Conservation (phyloP, 768 basidiomycete species). For the Suillus hirtellus region DNA sequence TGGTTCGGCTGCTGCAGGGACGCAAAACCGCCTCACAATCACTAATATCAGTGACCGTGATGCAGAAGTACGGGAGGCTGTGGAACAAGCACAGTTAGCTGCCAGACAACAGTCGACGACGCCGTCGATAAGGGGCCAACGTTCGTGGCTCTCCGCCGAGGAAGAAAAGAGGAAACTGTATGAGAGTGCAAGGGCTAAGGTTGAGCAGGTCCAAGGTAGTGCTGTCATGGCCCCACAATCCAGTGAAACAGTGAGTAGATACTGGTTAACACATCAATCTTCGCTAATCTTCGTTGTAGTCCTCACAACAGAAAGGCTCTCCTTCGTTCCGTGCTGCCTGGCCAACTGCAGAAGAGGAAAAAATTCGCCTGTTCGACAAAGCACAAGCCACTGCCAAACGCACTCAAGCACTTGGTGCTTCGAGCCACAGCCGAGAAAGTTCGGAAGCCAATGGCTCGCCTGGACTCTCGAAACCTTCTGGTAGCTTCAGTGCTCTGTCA, state of each 20-base stretch:
- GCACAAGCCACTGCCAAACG: conserved; percentile 67
- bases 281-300: conserved; percentile 17
- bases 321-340: conserved; percentile 34
- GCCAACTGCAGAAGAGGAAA: conserved; percentile 77
- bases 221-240: conserved; percentile 21
- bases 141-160: conserved; percentile 37
- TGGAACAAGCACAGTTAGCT: conserved; percentile 36
- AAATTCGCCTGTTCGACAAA: conserved; percentile 63
- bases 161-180: conserved; percentile 45
- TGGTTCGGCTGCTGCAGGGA: conserved; percentile 25
- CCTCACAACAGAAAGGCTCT: conserved; percentile 18
- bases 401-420: conserved; percentile 47
- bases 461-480: conserved; percentile 17
- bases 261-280: neutral
- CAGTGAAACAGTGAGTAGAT: neutral
- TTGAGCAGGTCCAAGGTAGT: conserved; percentile 40
- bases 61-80: conserved; percentile 41
- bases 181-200: conserved; percentile 40
- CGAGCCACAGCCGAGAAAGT: conserved; percentile 29
- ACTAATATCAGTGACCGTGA: conserved; percentile 42
- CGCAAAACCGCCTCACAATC: conserved; percentile 41
- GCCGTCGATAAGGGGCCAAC: conserved; percentile 28
- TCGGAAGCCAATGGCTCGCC: conserved; percentile 27
- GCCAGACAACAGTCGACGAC: conserved; percentile 26
- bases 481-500: conserved; percentile 28